Base-by-base conservation (phyloP, 164 flowering plant genomes). In the Piper longum region DNA sequence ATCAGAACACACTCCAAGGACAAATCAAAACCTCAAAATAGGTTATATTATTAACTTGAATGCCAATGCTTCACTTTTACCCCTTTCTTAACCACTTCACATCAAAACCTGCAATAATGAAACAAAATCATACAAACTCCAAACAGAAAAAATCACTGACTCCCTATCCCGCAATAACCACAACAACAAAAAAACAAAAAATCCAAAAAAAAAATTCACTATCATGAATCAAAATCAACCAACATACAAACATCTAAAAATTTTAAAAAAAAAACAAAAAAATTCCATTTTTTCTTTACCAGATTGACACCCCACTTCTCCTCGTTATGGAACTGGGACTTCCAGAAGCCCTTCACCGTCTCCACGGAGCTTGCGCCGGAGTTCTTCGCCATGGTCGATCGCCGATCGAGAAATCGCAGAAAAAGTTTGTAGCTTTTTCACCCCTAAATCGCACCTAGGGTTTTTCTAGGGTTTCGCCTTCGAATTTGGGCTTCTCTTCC, bases 291-390 rank as follows among this genome's bases (percentile, higher is more conserved):
- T 42, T 17, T 52, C 16, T 5, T 5, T 71, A 85, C 91, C 91
- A 65, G 62, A 75, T 83, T 85, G 16, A 61, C 62, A n/a, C 84
- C 83, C 86, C 85, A 83, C 61, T 83, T 80, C 60, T 80, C 82
- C 19, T 84, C 88, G 66, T 83, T 83, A 61, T 85, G 75, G 55
- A 79, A 66, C 72, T 85, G 88, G n/a, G 91, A 78, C 62, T 74
- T 64, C 73, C 77, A 75, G 70, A 85, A 72, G 16, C 72, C 79
- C 66, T 83, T 85, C 41, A 83, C n/a, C 60, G 74, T 75, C n/a
- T 82, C 80, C 14, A 79, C 7, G 2, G 88, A 78, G 54, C 80
- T 48, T 12, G 63, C 65, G 12, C 65, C 57, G 43, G 55, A 18
- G 3, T 58, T 4, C 65, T 11, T 48, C 52, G 52, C 52, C 52